A percentile compares a stretch with the other conserved stretches of the same genome.
Evolutionary conservation across 306 rosid genomes (phyloP).

Genomic region (Trichosanthes truncata): DNA sequence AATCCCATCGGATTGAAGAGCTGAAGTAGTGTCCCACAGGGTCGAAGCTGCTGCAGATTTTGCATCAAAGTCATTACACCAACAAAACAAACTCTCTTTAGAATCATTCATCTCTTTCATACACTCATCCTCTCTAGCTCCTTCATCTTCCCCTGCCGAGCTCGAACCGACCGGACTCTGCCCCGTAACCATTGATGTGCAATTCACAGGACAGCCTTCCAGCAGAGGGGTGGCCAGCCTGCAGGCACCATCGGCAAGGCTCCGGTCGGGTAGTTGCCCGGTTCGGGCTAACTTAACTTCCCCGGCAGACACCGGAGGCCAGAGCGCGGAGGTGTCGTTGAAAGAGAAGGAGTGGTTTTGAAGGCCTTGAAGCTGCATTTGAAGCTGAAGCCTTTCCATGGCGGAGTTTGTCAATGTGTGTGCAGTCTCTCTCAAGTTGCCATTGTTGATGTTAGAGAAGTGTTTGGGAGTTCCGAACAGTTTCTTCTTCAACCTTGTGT

Average conservation of each 20-base stretch:
- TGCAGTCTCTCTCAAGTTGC: constrained; percentile 18
- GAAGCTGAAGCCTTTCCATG: constrained; percentile 82
- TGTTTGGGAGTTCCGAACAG: constrained; percentile 74
- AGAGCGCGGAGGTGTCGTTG: constrained; percentile 35
- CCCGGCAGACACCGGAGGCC: constrained; percentile 29
- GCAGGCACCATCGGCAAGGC: neutral
- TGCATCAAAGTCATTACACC: neutral
- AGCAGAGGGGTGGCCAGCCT: neutral
- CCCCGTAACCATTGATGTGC: neutral
- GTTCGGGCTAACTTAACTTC: neutral
- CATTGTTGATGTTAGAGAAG: constrained; percentile 10
- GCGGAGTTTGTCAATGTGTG: constrained; percentile 59
- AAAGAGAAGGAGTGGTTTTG: constrained; percentile 62
- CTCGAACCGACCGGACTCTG: neutral
- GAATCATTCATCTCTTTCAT: neutral
- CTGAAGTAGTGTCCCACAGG: neutral
- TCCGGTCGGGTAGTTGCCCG: neutral
- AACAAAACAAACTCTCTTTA: neutral
- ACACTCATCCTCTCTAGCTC: neutral
- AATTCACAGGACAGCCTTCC: neutral
- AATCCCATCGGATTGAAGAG: neutral
- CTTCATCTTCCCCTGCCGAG: neutral
- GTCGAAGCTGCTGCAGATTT: neutral
- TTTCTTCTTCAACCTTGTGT: constrained; percentile 75
- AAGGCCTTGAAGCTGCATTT: constrained; percentile 73